Conservation (phyloP, 257 asterid species). For the Perilla frutescens region DNA sequence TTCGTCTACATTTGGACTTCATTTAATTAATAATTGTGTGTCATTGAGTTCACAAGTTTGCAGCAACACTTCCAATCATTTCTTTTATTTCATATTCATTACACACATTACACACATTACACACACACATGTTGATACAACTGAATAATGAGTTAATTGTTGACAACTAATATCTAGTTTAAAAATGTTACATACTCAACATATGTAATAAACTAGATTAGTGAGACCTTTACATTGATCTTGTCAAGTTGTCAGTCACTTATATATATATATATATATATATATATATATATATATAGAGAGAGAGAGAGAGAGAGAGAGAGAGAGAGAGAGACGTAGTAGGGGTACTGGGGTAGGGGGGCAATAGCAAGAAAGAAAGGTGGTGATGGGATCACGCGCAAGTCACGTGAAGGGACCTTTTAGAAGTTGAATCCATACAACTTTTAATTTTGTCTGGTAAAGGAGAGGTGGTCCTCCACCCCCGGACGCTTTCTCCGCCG, state of each 20-base stretch:
- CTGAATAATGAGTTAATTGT: too few relatives aligned
- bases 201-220: too few relatives aligned
- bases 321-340: too few relatives aligned
- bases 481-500: slow-evolving; percentile 44
- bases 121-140: neutral
- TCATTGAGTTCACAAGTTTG: neutral
- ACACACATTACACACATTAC: neutral
- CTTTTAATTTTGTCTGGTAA: slow-evolving; percentile 52
- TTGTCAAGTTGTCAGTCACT: too few relatives aligned
- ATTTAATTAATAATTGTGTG: slow-evolving; percentile 21
- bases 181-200: too few relatives aligned
- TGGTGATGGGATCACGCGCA: slow-evolving; percentile 56
- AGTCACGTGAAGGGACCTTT: slow-evolving; percentile 59
- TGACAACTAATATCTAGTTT: neutral
- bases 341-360: too few relatives aligned
- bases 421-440: slow-evolving; percentile 42
- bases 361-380: slow-evolving; percentile 4
- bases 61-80: neutral
- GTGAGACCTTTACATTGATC: too few relatives aligned
- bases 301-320: too few relatives aligned
- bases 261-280: too few relatives aligned
- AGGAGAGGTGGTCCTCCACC: slow-evolving; percentile 58
- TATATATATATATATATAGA: too few relatives aligned
- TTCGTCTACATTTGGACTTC: slow-evolving; percentile 26
- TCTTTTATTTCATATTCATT: neutral